Percentiles rank a stretch among this genome's conserved stretches.
Conservation (phyloP, 305 asterid genomes). For the Solanum hybrid region DNA sequence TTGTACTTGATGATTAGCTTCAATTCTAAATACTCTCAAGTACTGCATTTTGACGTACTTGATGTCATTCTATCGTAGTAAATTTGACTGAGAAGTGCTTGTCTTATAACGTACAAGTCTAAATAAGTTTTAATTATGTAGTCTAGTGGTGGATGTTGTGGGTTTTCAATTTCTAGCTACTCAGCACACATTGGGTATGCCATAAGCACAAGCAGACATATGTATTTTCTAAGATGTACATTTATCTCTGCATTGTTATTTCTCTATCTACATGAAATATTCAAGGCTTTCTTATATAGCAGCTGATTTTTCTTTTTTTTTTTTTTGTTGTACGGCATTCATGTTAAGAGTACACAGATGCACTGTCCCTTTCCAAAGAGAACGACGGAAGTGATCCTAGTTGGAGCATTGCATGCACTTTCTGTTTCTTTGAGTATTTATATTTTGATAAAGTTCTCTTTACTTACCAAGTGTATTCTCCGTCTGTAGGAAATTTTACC, state of each 20-base stretch:
- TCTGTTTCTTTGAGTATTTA: neutral
- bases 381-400: neutral
- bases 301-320: neutral
- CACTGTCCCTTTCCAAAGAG: neutral
- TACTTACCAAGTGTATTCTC: slow-evolving; percentile 18
- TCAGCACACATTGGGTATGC: neutral
- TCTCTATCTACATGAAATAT: neutral
- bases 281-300: neutral
- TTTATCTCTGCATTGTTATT: neutral
- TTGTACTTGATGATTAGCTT: neutral
- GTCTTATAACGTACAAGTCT: neutral
- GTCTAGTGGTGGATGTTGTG: neutral
- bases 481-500: slow-evolving; percentile 63
- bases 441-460: neutral
- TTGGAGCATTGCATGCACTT: neutral
- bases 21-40: neutral
- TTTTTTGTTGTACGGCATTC: neutral
- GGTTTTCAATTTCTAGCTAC: neutral
- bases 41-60: neutral
- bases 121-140: neutral
- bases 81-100: neutral
- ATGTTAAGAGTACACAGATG: neutral
- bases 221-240: neutral
- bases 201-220: neutral
- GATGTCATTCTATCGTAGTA: neutral